A percentile compares a stretch with the other conserved stretches of the same genome.
phyloP scores from a whole-genome alignment of 2,329 filamentous ascomycete species.

The Xylariaceae sp. region DNA sequence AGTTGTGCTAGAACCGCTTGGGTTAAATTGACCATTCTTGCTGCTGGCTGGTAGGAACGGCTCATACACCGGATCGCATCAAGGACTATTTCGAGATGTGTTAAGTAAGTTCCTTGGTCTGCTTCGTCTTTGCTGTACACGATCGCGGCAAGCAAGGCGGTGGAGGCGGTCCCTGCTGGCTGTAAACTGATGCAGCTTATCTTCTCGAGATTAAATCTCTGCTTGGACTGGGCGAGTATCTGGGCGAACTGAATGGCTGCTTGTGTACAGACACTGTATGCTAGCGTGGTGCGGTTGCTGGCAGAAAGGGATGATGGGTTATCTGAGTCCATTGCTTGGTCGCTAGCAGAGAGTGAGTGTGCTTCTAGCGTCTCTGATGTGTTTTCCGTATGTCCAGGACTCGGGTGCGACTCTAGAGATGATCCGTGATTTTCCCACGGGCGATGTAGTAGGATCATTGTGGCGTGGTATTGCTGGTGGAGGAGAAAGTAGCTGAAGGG shows the following conservation, averaged over 20 bases:
- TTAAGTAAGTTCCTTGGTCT: slow-evolving; percentile 16
- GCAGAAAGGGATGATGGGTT: background rate
- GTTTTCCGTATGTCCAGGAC: background rate
- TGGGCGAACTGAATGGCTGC: slow-evolving; percentile 23
- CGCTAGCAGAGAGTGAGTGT: background rate
- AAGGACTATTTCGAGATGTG: slow-evolving; percentile 20
- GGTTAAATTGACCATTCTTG: slow-evolving; percentile 12
- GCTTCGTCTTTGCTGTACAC: slow-evolving; percentile 17
- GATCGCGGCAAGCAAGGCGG: slow-evolving; percentile 23
- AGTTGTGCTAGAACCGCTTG: slow-evolving; percentile 21
- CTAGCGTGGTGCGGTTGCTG: background rate
- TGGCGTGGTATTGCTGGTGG: slow-evolving; percentile 28
- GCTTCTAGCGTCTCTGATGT: background rate
- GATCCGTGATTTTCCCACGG: slow-evolving; percentile 1
- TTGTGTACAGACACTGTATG: slow-evolving; percentile 15
- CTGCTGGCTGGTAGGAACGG: slow-evolving; percentile 25
- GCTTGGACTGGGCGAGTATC: slow-evolving; percentile 20
- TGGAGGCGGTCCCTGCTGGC: slow-evolving; percentile 22
- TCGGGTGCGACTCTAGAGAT: slow-evolving; percentile 1
- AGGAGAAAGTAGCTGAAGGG: slow-evolving; percentile 28
- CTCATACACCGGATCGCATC: slow-evolving; percentile 26
- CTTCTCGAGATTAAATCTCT: slow-evolving; percentile 22
- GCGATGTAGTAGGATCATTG: slow-evolving; percentile 21
- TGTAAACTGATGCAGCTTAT: slow-evolving; percentile 24
- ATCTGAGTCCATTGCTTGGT: background rate